These are phyloP conservation scores for Camellia granthamiana DNA, from an alignment of 148 eudicot genomes.

Conservation along the genomic window DNA sequence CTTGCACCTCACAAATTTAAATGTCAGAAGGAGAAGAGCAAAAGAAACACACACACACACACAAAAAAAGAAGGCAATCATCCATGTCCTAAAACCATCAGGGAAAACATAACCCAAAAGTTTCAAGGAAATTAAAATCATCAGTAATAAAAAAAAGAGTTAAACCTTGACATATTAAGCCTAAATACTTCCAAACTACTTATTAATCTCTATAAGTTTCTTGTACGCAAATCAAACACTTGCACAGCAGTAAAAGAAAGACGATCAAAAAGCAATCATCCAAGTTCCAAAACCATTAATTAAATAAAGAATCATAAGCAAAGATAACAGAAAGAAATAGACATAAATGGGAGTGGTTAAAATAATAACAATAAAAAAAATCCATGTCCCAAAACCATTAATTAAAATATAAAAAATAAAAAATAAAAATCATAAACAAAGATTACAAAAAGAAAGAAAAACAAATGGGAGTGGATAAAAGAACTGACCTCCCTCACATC, in stretches of 20 bases:
- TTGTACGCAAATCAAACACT: too few relatives aligned
- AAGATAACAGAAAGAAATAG: too few relatives aligned
- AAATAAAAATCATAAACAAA: neutral
- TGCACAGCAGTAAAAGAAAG: neutral
- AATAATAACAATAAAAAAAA: neutral
- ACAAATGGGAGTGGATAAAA: constrained; percentile 8
- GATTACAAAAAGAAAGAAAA: neutral
- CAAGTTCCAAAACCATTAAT: neutral
- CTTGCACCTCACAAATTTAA: neutral
- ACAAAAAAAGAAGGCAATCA: too few relatives aligned
- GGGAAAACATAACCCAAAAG: too few relatives aligned
- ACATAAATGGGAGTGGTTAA: too few relatives aligned
- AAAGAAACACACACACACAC: too few relatives aligned
- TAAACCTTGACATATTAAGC: neutral
- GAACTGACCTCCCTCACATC: constrained; percentile 80
- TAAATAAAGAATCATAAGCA: too few relatives aligned
- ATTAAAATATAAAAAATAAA: neutral
- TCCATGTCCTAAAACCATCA: too few relatives aligned
- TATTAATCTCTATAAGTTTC: too few relatives aligned
- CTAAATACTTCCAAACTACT: neutral
- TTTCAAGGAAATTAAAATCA: too few relatives aligned
- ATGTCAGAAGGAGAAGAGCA: neutral
- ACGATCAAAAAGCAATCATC: neutral
- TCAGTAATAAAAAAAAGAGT: too few relatives aligned
- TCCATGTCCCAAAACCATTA: neutral